Base-by-base conservation (phyloP, 306 rosid genomes). In the Prunus padus region DNA sequence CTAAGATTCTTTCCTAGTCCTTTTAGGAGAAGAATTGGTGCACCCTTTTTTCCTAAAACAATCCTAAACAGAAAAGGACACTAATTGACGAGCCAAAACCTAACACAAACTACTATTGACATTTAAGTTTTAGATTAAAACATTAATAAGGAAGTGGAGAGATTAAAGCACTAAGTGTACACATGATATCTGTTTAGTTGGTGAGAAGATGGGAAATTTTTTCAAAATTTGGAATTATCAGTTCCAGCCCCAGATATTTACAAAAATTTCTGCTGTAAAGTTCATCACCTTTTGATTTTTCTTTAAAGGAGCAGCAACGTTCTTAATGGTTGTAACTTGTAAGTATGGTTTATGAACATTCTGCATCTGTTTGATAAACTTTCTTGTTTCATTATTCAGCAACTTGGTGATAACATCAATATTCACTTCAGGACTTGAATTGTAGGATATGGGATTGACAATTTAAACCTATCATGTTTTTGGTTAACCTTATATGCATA, bases 401-500 rank as follows among this genome's bases (percentile, higher is more conserved):
- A 73, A 26, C 59, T 26, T 26, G 54, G 15, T 47, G 42, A 57
- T 33, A 9, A 22, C 10, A 60, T 68, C 49, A 45, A 15, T 11
- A 28, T 64, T 59, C 44, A 75, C 67, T 42, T 81, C 71, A 47
- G 56, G 57, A 69, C 22, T 74, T 45, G 73, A 70, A 72, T 50
- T 60, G n/a, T 64, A 52, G 18, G 71, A 66, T 13, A 20, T 42
- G 40, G 63, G 75, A 60, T 67, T 45, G 69, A 52, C 60, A 62
- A 71, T 72, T 50, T 73, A 49, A 49, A 20, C 19, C 5, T 22
- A 28, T 69, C 50, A 51, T 45, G 22, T 44, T 12, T 65, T 61
- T 68, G 77, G 33, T 57, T 72, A 80, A 76, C 78, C 33, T 59
- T 80, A 52, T 76, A 62, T 55, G 71, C 37, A 64, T 54, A 59